A percentile compares a stretch with the other conserved stretches of the same genome.
These are phyloP conservation scores for Albophoma yamanashiensis DNA, from an alignment of 2,329 filamentous ascomycete genomes.

Conservation along the genomic window DNA sequence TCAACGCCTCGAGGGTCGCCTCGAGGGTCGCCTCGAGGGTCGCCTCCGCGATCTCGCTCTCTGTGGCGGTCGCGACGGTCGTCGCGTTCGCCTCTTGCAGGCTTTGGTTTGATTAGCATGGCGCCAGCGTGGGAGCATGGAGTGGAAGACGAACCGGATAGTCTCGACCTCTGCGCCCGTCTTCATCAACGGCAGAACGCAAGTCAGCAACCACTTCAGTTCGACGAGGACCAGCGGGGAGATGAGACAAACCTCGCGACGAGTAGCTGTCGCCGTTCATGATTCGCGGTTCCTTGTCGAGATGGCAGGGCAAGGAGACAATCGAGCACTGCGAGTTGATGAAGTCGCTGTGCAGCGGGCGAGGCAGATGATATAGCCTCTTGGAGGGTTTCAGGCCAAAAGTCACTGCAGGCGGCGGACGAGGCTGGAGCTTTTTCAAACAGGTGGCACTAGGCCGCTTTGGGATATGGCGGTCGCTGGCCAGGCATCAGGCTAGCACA, in stretches of 20 bases:
- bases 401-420: conserved; percentile 15
- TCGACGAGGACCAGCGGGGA: neutral
- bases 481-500: too few relatives aligned
- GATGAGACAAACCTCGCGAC: conserved; percentile 53
- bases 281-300: conserved; percentile 15
- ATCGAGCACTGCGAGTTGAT: conserved; percentile 6
- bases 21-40: conserved; percentile 47
- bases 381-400: conserved; percentile 16
- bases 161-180: conserved; percentile 44
- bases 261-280: conserved; percentile 86
- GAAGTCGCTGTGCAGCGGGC: conserved; percentile 7
- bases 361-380: conserved; percentile 15
- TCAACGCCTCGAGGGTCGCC: conserved; percentile 41
- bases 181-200: conserved; percentile 18
- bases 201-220: neutral
- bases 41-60: conserved; percentile 62
- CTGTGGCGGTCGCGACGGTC: conserved; percentile 13
- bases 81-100: conserved; percentile 4
- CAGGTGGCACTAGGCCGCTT: conserved; percentile 15
- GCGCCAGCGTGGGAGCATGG: neutral
- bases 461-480: conserved; percentile 10
- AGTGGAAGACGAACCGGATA: conserved; percentile 35
- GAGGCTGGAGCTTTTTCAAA: conserved; percentile 36
- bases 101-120: neutral
- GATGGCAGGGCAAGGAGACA: conserved; percentile 6